Conservation (phyloP, 2,329 filamentous ascomycete species). For the Diaporthe ilicicola region DNA sequence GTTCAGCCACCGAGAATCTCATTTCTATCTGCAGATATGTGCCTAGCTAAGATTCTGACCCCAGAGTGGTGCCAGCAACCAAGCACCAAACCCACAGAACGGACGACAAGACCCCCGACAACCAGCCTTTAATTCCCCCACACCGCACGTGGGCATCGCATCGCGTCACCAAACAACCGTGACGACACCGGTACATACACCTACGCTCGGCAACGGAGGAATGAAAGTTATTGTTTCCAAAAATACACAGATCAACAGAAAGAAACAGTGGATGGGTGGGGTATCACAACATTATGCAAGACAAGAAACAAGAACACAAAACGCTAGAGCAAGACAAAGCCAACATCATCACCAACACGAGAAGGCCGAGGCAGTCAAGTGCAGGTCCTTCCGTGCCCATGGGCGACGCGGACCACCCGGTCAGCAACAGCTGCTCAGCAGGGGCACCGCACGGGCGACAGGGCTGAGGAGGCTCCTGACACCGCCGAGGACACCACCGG, state of each 20-base stretch:
- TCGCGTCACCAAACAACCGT: not conserved
- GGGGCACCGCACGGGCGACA: not conserved
- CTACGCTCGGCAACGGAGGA: not conserved
- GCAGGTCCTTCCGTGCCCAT: not conserved
- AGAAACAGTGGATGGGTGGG: constrained; percentile 15
- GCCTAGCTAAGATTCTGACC: not conserved
- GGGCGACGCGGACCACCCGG: not conserved
- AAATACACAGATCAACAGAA: not conserved
- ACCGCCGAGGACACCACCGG: constrained; percentile 1
- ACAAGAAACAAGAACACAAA: constrained; percentile 5
- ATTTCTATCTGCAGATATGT: constrained; percentile 13
- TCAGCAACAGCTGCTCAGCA: constrained; percentile 24
- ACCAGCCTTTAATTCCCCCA: constrained; percentile 19
- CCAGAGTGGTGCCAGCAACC: not conserved
- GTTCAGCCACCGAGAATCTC: constrained; percentile 15
- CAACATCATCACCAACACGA: not conserved
- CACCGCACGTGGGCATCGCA: constrained; percentile 3
- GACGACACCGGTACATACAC: not conserved
- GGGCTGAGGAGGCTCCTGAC: constrained; percentile 1
- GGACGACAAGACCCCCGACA: not conserved
- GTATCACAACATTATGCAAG: constrained; percentile 29
- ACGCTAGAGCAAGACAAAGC: constrained; percentile 19
- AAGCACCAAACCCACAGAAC: not conserved
- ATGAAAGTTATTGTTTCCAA: constrained; percentile 34
- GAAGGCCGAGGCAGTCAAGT: not conserved